A percentile compares a stretch with the other conserved stretches of the same genome.
phyloP scores from a whole-genome alignment of 192 early-diverging fungal genomes.

The Powellomyces hirtus region DNA sequence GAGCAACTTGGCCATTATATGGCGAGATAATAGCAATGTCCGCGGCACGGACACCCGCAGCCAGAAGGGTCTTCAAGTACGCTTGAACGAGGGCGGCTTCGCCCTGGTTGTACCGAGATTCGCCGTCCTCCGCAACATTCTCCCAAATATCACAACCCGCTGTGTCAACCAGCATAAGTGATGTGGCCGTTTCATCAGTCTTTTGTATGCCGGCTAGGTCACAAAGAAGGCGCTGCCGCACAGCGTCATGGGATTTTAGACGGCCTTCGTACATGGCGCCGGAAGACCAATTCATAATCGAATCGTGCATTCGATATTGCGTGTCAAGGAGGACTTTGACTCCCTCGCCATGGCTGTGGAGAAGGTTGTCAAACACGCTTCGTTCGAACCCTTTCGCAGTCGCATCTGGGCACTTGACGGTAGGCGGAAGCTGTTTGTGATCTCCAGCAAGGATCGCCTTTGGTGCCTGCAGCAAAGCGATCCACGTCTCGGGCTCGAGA shows the following conservation, averaged over 20 bases:
- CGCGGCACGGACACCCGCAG: slow-evolving; percentile 54
- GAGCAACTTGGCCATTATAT: slow-evolving; percentile 47
- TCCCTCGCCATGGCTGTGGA: no score
- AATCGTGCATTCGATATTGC: slow-evolving; percentile 88
- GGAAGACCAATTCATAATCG: slow-evolving; percentile 74
- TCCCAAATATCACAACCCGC: slow-evolving; percentile 39
- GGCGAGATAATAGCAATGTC: slow-evolving; percentile 87
- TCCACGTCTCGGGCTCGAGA: slow-evolving; percentile 77
- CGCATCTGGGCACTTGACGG: slow-evolving; percentile 58
- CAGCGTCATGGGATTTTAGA: slow-evolving; percentile 64
- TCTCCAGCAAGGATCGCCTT: slow-evolving; percentile 74
- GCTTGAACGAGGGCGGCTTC: slow-evolving; percentile 67
- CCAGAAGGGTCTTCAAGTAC: slow-evolving; percentile 63
- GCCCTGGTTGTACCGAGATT: slow-evolving; percentile 65
- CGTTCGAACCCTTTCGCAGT: slow-evolving; percentile 33
- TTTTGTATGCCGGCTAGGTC: slow-evolving; percentile 60
- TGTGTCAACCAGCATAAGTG: slow-evolving; percentile 76
- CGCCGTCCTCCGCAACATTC: slow-evolving; percentile 39
- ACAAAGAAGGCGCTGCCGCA: slow-evolving; percentile 59
- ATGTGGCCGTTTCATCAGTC: slow-evolving; percentile 60
- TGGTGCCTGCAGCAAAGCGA: slow-evolving; percentile 67
- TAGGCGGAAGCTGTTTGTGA: slow-evolving; percentile 54
- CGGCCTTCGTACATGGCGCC: slow-evolving; percentile 66
- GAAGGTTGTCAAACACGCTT: slow-evolving; percentile 81
- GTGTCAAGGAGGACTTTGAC: slow-evolving; percentile 62